Evolutionary conservation across 1,139 yeast genomes (phyloP), one percentile per base, ranked within the genome.

Genomic region (Groenewaldozyma auringiensis): DNA sequence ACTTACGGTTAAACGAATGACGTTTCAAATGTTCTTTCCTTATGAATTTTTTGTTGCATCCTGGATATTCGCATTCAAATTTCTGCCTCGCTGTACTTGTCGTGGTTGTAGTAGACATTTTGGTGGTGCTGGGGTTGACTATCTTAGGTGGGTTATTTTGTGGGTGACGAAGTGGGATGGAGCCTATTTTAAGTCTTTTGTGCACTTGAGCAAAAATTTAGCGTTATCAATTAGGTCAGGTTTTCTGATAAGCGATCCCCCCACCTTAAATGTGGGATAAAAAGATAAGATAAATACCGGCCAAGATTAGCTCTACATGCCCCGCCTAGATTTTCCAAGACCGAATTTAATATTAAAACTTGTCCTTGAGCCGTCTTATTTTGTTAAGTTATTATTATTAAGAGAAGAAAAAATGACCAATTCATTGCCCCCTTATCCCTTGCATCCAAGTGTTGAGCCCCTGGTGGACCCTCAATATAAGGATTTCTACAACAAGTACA

Each of bases 1-100:
- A 51, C 54, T 41, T 43, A 49, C 53, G 56, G 35, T 46, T 50
- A 27, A 49, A 35, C 11, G 50, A 22, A 41, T 57, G 60, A 11
- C 57, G 42, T 27, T 46, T 50, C 38, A 57, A 41, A 39, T 57
- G 59, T 36, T 57, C 61, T 20, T 55, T 51, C 21, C 61, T 32
- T 17, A 45, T 48, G 37, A 53, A 57, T 11, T 47, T 33, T 43
- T 49, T 52, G 31, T 39, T 42, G 41, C 60, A 57, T 13, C 58
- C 56, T 14, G 45, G 47, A 35, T 43, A 47, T 14, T 45, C 48
- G 43, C 58, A 54, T 9, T 29, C 45, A 43, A 45, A 50, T 40
- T 42, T 51, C 34, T 45, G 40, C 17, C 34, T 20, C 22, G 38
- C 29, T 11, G 25, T 36, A 25, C 32, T 40, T 34, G 41, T 13